Evolutionary conservation across 164 flowering plant genomes (phyloP), one percentile per base, ranked within the genome.

Genomic region (Macadamia tetraphylla): DNA sequence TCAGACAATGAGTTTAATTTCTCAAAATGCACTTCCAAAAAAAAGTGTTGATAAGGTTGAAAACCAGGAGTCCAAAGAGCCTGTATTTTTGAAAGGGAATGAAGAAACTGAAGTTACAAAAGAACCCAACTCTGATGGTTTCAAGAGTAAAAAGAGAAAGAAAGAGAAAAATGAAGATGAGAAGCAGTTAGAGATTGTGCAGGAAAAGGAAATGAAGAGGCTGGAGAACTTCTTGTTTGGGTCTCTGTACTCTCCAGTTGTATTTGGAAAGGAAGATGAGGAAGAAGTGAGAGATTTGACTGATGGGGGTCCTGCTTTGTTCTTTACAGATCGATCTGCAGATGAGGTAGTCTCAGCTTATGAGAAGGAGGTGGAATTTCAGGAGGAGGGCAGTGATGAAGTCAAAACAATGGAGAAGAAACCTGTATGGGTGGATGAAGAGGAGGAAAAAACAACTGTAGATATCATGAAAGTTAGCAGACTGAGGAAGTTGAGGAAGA

Each of bases 391-490:
- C 40, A 69, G 62, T 40, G 81, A 46, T 30, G 85, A 67, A 49
- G 77, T 72, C 44, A 75, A 58, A 6, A 66, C 10, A 5, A 67
- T 57, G 71, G 70, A 76, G 65, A 78, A 82, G 72, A 87, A 88
- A 75, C 83, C 91, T 67, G 97, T 78, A 11, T 94, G 98, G 98
- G 80, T 79, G 17, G 98, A 94, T 71, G 96, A 94, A 80, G 43
- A 89, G 30, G 96, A 91, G 72, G 97, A 91, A 64, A 76, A 70
- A 58, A 70, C 74, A 12, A 74, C 15, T 7, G 32, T 89, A 9
- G 81, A 91, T 64, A 86, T 94, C 53, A 80, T 86, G 31, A 85
- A 81, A 49, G 84, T 83, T 64, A 87, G 80, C 68, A 83, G 88
- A 63, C 72, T 87, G 73, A 85, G 93, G 81, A 94, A 94, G 70